Conservation (phyloP, 1,139 yeast genomes). For the Ogataea hybrid region DNA sequence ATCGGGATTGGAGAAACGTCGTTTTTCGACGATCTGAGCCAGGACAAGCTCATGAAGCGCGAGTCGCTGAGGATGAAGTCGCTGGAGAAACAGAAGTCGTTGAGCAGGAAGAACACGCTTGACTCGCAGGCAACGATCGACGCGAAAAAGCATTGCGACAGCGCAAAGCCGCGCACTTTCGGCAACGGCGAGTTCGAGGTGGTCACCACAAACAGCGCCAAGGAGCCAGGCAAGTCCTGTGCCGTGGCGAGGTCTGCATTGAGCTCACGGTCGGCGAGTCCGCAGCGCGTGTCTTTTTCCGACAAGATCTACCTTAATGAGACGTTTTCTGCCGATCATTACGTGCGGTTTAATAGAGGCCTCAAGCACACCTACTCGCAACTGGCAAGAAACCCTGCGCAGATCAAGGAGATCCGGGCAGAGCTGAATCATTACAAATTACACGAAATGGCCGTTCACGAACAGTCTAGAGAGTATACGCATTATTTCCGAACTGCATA, state of each 20-base stretch:
- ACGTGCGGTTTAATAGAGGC: too few species aligned
- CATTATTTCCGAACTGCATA: too few species aligned
- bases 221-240: constrained; percentile 6
- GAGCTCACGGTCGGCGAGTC: too few species aligned
- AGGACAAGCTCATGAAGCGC: constrained; percentile 14
- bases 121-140: constrained; percentile 9
- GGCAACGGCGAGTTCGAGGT: constrained; percentile 27
- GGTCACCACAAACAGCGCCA: constrained; percentile 19
- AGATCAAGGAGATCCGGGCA: too few species aligned
- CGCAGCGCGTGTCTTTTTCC: too few species aligned
- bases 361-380: too few species aligned
- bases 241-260: background rate
- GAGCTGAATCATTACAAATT: too few species aligned
- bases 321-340: too few species aligned
- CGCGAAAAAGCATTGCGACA: constrained; percentile 17
- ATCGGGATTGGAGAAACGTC: constrained; percentile 31
- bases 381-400: too few species aligned
- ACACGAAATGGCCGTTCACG: too few species aligned
- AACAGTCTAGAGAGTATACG: too few species aligned
- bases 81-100: constrained; percentile 23
- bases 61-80: constrained; percentile 24
- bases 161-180: background rate
- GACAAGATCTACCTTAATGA: too few species aligned
- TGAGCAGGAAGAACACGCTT: constrained; percentile 24
- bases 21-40: constrained; percentile 21